Base-by-base conservation (phyloP, 306 rosid species). In the Inga leiocalycina region DNA sequence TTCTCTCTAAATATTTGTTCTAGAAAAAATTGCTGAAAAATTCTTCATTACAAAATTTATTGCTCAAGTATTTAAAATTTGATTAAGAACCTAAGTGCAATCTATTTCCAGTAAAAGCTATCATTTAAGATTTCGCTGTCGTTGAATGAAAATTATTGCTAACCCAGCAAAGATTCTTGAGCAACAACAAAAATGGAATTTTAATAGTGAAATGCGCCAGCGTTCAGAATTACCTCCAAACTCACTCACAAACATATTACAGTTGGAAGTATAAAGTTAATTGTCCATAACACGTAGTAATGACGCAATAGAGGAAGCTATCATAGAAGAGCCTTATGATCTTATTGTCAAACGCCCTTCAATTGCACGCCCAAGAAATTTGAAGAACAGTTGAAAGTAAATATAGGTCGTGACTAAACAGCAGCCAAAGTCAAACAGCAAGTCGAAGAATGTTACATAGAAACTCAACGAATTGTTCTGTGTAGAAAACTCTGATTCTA, bases 281-380 rank as follows among this genome's bases (percentile, higher is more conserved):
- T 65, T 30, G 64, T 61, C 62, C 73, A 80, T 44, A 51, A 44
- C 73, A 24, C n/a, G 8, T n/a, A 22, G 65, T 59, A 59, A 61
- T 61, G 62, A 54, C 22, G 6, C 57, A 19, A 19, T 54, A 54
- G 62, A 54, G 24, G 62, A 17, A 54, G 24, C 22, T 20, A 54
- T 19, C 62, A 54, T 5, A 16, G 20, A 51, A 52, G 22, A 54
- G 22, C 22, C 61, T 17, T 19, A 19, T 54, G 22, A 54, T 51
- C 9, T 17, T 19, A 17, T 6, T 1, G 61, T 54, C 3, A 15
- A 54, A 54, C 10, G 10, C 61, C 17, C 10, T 46, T 46, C 22
- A 19, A 17, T 17, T 54, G 61, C 22, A 22, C 24, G 8, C 7
- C 61, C 24, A 7, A 54, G 10, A 17, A 54, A 54, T 54, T 54